Evolutionary conservation across 2,329 filamentous ascomycete genomes (phyloP), one percentile per base, ranked within the genome.

Genomic region (Sclerotiophoma versabilis): DNA sequence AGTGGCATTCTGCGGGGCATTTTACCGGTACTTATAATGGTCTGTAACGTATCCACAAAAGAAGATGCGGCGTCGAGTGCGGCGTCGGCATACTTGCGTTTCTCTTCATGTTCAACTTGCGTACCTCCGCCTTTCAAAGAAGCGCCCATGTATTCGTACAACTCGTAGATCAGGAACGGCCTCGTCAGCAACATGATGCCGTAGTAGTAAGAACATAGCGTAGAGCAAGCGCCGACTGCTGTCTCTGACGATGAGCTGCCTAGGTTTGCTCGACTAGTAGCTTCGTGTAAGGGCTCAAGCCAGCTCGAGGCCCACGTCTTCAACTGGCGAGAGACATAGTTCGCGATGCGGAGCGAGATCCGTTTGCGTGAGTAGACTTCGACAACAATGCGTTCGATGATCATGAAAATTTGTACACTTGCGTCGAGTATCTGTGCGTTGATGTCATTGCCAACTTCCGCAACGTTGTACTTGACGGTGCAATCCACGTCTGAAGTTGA

Each of bases 401-500:
- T 81, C 60, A 76, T 73, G 30, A 80, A 81, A 19, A 82, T 75
- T 49, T 82, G 79, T 5, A 75, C 61, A 25, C 70, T 72, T 1
- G 71, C 65, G 38, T 79, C 77, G 3, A 71, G 47, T 20, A 68
- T 46, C 15, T 64, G 54, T 2, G 45, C 37, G n/a, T 19, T 72
- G 64, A 19, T 60, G 50, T 19, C 68, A 49, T 36, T 29, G 12
- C 32, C 38, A 2, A 38, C 43, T 15, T 61, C 57, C 11, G 49
- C 26, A 12, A 79, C 71, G 29, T 70, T 60, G 53, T 76, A 77
- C 44, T 73, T 73, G n/a, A 76, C 72, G 1, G 70, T 76, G 45
- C 75, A 80, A 44, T 82, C 81, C 12, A 81, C 78, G 50, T 83
- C 81, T 0, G 80, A 81, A 1, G 80, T 83, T 3, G 80, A 80